Evolutionary conservation across 768 basidiomycete genomes (phyloP).

Genomic region (Trichaptum fuscoviolaceum): DNA sequence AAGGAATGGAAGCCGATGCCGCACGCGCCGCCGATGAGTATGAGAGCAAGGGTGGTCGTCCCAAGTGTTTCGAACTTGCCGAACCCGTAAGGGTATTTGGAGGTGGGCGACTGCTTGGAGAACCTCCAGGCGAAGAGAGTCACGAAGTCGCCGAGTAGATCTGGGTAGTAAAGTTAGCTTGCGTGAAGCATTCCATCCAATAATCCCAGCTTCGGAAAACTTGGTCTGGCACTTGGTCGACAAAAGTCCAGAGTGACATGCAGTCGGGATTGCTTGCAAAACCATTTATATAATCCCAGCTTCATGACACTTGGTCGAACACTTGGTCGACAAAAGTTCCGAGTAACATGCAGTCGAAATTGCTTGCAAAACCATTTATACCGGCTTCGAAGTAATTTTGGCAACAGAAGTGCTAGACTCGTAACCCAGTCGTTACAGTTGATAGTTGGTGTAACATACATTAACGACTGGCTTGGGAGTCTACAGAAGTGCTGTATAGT

Average conservation of each 20-base stretch:
- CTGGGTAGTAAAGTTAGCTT: constrained; percentile 27
- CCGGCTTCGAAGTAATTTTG: constrained; percentile 47
- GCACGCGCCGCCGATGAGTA: constrained; percentile 78
- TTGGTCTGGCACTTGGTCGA: too few relatives aligned
- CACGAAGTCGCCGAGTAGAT: constrained; percentile 87
- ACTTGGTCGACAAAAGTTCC: too few relatives aligned
- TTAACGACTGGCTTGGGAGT: too few relatives aligned
- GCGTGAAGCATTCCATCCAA: background rate
- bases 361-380: too few relatives aligned
- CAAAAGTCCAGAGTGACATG: too few relatives aligned
- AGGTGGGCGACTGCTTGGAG: constrained; percentile 76
- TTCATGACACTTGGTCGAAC: too few relatives aligned
- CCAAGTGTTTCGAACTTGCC: constrained; percentile 96
- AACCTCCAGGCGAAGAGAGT: constrained; percentile 86
- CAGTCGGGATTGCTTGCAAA: too few relatives aligned
- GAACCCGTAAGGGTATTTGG: constrained; percentile 79
- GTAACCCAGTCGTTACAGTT: too few relatives aligned
- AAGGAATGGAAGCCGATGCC: constrained; percentile 91
- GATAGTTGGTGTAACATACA: too few relatives aligned
- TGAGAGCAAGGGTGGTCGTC: constrained; percentile 82
- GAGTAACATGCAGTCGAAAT: too few relatives aligned
- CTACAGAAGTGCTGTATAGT: background rate
- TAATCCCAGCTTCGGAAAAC: too few relatives aligned
- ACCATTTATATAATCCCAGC: too few relatives aligned
- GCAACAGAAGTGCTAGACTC: background rate